Evolutionary conservation across 768 basidiomycete genomes (phyloP), one percentile per base, ranked within the genome.

Genomic region (Termitomyces sp.): DNA sequence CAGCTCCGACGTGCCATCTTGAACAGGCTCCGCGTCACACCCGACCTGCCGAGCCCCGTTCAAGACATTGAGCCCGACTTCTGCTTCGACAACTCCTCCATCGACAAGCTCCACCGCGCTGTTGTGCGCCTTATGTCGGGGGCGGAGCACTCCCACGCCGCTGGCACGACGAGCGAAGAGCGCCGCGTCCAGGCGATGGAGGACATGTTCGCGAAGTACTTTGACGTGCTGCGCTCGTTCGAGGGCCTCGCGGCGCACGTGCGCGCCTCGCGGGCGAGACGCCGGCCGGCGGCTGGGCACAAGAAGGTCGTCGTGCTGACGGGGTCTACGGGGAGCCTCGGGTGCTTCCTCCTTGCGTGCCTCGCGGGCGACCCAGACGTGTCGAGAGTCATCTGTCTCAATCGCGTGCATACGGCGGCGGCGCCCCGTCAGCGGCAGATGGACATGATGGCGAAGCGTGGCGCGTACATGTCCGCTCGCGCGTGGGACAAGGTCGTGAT

Each of bases 321-420:
- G 1, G 75, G 75, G 47, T 74, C 75, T 3, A 74, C 75, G 9
- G 75, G 73, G 35, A 73, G 72, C 43, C 60, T 76, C 6, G 75
- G 75, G 2, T 71, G 69, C 48, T 67, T 70, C 60, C 66, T 73
- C 18, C 63, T 75, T 2, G 64, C 70, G 14, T 60, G 63, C 3
- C 61, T 76, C 26, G 66, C 66, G 7, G 55, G 54, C 24, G 67
- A 71, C 58, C 63, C 66, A 2, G 50, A 36, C 4, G 65, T 73
- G n/a, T 58, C 61, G 12, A 67, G 67, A 48, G 63, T 74, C 28
- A 66, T 72, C 10, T 72, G 72, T 46, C 53, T 73, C 42, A 72
- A 72, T 53, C 63, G 72, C 26, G 61, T 61, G 13, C 60, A 63
- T 12, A 59, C 20, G 40, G 56, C 32, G 52, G 63, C 56, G 18